Evolutionary conservation across 2,329 filamentous ascomycete genomes (phyloP).

Genomic region (Fusarium nodosum): DNA sequence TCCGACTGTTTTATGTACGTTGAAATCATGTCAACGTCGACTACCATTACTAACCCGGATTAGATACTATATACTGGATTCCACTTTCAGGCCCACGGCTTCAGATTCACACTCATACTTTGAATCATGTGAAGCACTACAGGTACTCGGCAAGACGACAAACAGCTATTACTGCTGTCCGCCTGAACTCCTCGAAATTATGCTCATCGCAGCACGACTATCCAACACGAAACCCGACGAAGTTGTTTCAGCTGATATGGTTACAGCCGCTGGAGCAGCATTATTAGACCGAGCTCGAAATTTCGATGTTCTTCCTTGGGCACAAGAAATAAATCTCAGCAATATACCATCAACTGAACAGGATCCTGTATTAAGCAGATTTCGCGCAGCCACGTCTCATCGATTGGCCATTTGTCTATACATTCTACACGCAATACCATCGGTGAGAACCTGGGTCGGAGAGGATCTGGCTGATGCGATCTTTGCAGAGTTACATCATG

Average conservation of each 20-base stretch:
- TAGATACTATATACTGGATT: constrained; percentile 62
- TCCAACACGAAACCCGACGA: constrained; percentile 51
- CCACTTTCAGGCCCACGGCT: constrained; percentile 58
- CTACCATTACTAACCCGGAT: constrained; percentile 20
- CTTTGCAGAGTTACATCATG: constrained; percentile 61
- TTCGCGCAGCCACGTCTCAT: constrained; percentile 60
- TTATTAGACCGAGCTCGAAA: constrained; percentile 56
- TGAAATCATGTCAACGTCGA: no score
- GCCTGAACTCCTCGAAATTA: constrained; percentile 59
- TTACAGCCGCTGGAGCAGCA: constrained; percentile 51
- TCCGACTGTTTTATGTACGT: constrained; percentile 63
- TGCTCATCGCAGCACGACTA: constrained; percentile 60
- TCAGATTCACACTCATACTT: constrained; percentile 54
- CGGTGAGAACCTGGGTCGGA: constrained; percentile 46
- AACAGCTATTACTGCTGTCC: constrained; percentile 64
- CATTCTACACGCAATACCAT: constrained; percentile 57
- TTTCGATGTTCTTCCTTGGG: constrained; percentile 60
- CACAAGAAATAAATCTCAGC: constrained; percentile 54
- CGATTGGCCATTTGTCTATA: constrained; percentile 62
- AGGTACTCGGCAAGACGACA: constrained; percentile 57
- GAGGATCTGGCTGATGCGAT: constrained; percentile 53
- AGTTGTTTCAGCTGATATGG: constrained; percentile 50
- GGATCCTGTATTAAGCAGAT: constrained; percentile 54
- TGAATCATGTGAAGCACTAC: constrained; percentile 54
- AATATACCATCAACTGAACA: constrained; percentile 54